Base-by-base conservation (phyloP, 169 alveolate genomes). In the Plasmodium coatneyi region DNA sequence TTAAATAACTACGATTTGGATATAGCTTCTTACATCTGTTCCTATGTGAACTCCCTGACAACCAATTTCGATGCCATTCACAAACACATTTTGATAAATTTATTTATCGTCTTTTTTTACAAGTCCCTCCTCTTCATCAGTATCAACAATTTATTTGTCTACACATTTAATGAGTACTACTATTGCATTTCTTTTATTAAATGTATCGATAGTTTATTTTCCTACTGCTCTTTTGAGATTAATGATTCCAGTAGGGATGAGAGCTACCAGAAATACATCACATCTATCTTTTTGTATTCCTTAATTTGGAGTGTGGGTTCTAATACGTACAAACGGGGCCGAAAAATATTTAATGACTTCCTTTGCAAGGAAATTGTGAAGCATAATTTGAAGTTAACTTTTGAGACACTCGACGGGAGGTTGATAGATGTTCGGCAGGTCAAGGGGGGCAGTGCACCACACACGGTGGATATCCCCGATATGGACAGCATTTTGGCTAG, bases 1-100 rank as follows among this genome's bases (percentile, higher is more conserved):
- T 98, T 99, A 94, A 97, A 98, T 79, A 98, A 97, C 52, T 99
- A 98, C 49, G 98, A 98, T 43, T 98, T 98, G 10, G 95, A 98
- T 46, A 82, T 70, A 39, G 94, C 94, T 10, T 52, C 94, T 1
- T 89, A 89, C 41, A 89, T 89, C 71, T 89, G 94, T 70, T 89
- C 94, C 30, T 89, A 89, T 25, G 81, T 89, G 10, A 89, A 89
- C 71, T 60, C 71, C 10, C 49, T 89, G 34, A 46, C 94, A 28
- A 89, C 80, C 54, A 89, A 89, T 72, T 89, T 79, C 71, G 94
- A 89, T 89, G n/a, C 66, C 71, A 89, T 89, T 30, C 89, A 89
- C 49, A 89, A 89, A 71, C 94, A 89, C 81, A 89, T 89, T 41
- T 89, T 89, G 71, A 79, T 89, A 89, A 89, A 89, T 39, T 41